Evolutionary conservation across 2,329 filamentous ascomycete species (phyloP).

Genomic region (Sporothrix luriei): DNA sequence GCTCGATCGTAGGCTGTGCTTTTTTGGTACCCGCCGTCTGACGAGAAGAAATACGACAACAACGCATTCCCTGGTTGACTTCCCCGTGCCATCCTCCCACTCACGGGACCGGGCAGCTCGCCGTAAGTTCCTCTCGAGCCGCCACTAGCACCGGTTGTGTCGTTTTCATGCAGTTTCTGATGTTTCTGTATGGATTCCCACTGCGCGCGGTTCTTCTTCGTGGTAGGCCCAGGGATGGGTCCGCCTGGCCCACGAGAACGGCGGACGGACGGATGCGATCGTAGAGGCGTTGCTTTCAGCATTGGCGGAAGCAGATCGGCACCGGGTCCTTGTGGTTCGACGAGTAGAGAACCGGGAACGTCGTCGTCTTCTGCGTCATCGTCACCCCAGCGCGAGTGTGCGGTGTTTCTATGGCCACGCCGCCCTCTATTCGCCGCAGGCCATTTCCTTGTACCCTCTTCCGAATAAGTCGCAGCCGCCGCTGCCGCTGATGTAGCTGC

Average conservation of each 20-base stretch:
- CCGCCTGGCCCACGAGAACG: conserved; percentile 32
- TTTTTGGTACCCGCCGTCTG: conserved; percentile 25
- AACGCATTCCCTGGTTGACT: conserved; percentile 31
- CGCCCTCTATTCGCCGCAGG: not conserved
- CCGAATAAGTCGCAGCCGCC: not conserved
- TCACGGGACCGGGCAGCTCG: conserved; percentile 36
- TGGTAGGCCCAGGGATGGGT: conserved; percentile 49
- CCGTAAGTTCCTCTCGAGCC: conserved; percentile 38
- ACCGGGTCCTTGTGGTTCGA: conserved; percentile 49
- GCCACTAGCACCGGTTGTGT: conserved; percentile 41
- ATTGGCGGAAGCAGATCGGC: conserved; percentile 32
- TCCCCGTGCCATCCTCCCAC: not conserved
- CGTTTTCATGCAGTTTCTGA: conserved; percentile 51
- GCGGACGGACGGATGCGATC: conserved; percentile 24
- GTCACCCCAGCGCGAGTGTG: conserved; percentile 42
- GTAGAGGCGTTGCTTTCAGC: conserved; percentile 38
- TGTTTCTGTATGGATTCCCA: conserved; percentile 60
- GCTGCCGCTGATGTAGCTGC: conserved; percentile 1
- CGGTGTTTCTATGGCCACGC: conserved; percentile 8
- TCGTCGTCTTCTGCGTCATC: conserved; percentile 63
- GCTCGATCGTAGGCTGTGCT: conserved; percentile 67
- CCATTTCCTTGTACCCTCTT: not conserved
- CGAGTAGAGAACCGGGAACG: conserved; percentile 64
- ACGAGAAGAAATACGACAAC: conserved; percentile 34
- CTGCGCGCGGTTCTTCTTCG: conserved; percentile 51